A percentile compares a stretch with the other conserved stretches of the same genome.
Conservation (phyloP, 345 rosid genomes). For the Euclidium syriacum region DNA sequence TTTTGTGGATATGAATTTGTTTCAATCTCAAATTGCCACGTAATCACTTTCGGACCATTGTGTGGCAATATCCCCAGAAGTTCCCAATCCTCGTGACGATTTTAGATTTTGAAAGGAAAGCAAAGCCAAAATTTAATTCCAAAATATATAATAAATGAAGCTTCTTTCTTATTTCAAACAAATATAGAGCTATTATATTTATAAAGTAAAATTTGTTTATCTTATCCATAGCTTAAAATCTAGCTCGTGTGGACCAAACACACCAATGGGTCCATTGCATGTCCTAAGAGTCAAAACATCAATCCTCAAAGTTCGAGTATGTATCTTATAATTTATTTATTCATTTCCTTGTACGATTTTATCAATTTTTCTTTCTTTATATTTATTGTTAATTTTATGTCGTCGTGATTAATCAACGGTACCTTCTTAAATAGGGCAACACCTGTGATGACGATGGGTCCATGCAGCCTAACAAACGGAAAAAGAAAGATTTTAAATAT, state of each 20-base stretch:
- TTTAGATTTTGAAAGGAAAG: background rate
- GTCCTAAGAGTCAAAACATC: constrained; percentile 24
- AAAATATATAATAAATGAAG: background rate
- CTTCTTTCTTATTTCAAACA: background rate
- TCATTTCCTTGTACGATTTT: background rate
- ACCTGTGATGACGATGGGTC: constrained; percentile 12
- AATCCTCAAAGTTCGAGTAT: constrained; percentile 19
- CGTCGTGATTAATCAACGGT: constrained; percentile 1
- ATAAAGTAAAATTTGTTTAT: background rate
- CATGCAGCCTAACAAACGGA: constrained; percentile 7
- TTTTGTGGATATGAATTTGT: constrained; percentile 26
- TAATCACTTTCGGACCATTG: constrained; percentile 1
- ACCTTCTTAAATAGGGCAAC: constrained; percentile 10
- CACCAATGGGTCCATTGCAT: constrained; percentile 15
- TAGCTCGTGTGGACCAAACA: constrained; percentile 23
- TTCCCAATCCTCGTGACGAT: constrained; percentile 11
- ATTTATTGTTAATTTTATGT: background rate
- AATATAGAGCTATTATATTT: background rate
- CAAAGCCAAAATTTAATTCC: background rate
- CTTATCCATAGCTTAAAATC: constrained; percentile 23
- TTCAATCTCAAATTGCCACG: background rate
- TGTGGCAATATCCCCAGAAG: constrained; percentile 17
- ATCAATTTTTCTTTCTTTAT: background rate
- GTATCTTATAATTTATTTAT: background rate
- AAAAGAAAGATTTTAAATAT: background rate